phyloP scores from a whole-genome alignment of 768 basidiomycete species.

The Tricholomella constricta region DNA sequence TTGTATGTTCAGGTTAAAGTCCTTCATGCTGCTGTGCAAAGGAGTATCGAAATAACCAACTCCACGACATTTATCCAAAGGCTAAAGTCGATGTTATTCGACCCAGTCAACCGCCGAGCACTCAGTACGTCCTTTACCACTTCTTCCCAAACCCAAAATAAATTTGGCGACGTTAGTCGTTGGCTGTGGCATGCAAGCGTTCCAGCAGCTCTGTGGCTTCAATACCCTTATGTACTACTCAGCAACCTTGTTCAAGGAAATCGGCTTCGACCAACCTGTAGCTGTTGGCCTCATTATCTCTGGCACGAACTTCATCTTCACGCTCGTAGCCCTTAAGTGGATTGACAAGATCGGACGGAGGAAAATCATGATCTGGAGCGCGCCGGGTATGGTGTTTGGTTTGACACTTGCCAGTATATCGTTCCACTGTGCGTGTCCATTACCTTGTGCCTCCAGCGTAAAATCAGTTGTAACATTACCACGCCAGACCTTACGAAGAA shows the following conservation, averaged over 20 bases:
- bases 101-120: conserved; percentile 66
- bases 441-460: not conserved
- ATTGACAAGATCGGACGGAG: conserved; percentile 30
- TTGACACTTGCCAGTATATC: conserved; percentile 22
- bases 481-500: conserved; percentile 17
- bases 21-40: conserved; percentile 58
- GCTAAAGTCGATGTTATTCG: conserved; percentile 51
- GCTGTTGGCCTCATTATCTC: conserved; percentile 80
- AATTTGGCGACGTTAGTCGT: conserved; percentile 46
- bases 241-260: conserved; percentile 76
- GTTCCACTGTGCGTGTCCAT: conserved; percentile 16
- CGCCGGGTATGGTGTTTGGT: conserved; percentile 22
- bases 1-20: conserved; percentile 51
- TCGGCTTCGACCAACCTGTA: conserved; percentile 82
- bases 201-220: conserved; percentile 84
- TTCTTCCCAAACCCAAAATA: not conserved
- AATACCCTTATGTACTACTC: conserved; percentile 80
- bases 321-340: conserved; percentile 71
- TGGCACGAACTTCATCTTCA: conserved; percentile 79
- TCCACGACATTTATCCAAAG: conserved; percentile 63
- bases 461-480: not conserved
- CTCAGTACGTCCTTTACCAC: conserved; percentile 49
- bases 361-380: conserved; percentile 23
- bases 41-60: conserved; percentile 62
- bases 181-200: conserved; percentile 79